phyloP scores from a whole-genome alignment of 176 grass and related monocot species.

The Oryza glumipatula region DNA sequence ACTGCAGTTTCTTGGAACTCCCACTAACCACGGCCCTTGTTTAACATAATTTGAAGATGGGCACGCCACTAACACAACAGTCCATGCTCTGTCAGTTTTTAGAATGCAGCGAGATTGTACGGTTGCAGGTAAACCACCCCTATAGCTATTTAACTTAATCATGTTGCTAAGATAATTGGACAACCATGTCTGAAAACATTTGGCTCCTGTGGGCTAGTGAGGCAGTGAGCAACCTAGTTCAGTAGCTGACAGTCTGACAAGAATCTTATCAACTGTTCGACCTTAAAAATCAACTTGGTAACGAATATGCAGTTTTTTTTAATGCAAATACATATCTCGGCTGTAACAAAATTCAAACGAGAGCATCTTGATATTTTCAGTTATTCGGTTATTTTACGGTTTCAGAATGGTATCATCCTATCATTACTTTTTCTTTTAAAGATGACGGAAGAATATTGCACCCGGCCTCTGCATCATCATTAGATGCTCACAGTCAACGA shows the following conservation, averaged over 20 bases:
- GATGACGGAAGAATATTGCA: too few species aligned
- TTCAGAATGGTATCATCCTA: background rate
- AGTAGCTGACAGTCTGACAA: background rate
- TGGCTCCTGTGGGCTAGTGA: too few species aligned
- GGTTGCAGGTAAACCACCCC: background rate
- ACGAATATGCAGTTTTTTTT: background rate
- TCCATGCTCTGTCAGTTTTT: background rate
- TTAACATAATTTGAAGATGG: background rate
- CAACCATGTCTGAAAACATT: background rate
- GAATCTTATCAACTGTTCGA: background rate
- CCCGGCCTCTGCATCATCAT: too few species aligned
- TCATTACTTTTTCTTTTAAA: background rate
- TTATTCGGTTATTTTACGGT: background rate
- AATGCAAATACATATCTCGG: background rate
- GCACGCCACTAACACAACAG: background rate
- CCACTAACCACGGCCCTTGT: background rate
- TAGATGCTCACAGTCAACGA: too few species aligned
- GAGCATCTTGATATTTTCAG: background rate
- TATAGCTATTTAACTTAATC: background rate
- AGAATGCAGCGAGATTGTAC: background rate
- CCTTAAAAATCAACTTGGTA: background rate
- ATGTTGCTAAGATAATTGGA: background rate
- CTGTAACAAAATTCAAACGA: background rate
- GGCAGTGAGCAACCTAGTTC: background rate
- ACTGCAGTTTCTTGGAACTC: conserved; percentile 20